Percentiles rank a stretch among this genome's conserved stretches.
phyloP scores from a whole-genome alignment of 257 asterid genomes.

The Lycium barbarum region DNA sequence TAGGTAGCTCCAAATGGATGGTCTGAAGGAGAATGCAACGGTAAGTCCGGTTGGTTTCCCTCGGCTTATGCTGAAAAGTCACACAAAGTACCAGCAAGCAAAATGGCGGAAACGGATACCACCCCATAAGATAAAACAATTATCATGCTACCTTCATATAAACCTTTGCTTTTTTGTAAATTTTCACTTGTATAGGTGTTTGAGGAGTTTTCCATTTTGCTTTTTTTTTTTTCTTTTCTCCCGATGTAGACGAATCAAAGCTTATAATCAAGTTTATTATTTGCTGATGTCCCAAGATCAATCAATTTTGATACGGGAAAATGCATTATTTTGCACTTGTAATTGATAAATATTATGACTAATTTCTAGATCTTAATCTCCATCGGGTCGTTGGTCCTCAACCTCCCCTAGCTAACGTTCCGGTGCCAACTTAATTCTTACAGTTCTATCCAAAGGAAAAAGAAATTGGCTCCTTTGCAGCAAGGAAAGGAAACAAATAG shows the following conservation, averaged over 20 bases:
- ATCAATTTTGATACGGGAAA: background rate
- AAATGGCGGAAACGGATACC: constrained; percentile 41
- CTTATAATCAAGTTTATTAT: background rate
- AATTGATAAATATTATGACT: background rate
- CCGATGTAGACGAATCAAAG: background rate
- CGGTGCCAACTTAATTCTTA: too few relatives aligned
- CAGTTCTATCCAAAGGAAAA: too few relatives aligned
- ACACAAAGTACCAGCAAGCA: constrained; percentile 47
- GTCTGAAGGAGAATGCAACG: constrained; percentile 97
- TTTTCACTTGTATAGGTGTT: constrained; percentile 16
- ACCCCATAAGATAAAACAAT: constrained; percentile 12
- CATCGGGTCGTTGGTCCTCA: too few relatives aligned
- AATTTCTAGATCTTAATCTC: too few relatives aligned
- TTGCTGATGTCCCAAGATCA: constrained; percentile 10
- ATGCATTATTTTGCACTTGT: background rate
- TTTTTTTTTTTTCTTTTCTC: too few relatives aligned
- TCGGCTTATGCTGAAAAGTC: constrained; percentile 76
- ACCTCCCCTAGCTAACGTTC: too few relatives aligned
- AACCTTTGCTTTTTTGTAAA: background rate
- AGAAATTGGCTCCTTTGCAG: too few relatives aligned
- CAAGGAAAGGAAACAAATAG: too few relatives aligned
- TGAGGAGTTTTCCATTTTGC: background rate
- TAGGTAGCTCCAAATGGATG: constrained; percentile 85
- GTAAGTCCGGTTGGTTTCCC: constrained; percentile 95
- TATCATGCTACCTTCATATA: background rate